These are phyloP conservation scores for Malassezia dermatis DNA, from an alignment of 1,284 basidiomycete species.

Conservation along the genomic window DNA sequence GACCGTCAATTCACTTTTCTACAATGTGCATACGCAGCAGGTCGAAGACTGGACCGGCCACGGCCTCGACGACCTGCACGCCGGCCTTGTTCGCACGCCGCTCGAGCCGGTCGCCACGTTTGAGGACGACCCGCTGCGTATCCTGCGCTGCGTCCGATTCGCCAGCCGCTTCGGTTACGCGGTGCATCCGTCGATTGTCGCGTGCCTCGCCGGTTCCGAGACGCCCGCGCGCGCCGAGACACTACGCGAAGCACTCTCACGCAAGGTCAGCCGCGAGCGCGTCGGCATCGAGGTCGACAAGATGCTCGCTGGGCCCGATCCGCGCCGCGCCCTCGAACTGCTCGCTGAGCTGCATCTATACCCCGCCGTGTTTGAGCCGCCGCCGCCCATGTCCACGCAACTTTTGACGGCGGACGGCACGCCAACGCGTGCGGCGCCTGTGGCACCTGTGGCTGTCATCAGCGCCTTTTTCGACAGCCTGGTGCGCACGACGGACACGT, in stretches of 20 bases:
- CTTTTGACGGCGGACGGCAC: not conserved
- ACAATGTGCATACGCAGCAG: conserved; percentile 77
- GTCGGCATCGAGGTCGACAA: conserved; percentile 48
- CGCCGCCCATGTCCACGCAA: conserved; percentile 8
- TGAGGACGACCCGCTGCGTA: conserved; percentile 81
- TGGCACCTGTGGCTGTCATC: conserved; percentile 10
- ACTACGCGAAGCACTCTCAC: conserved; percentile 51
- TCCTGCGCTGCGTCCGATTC: conserved; percentile 82
- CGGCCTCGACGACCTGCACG: conserved; percentile 73
- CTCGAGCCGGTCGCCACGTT: conserved; percentile 79
- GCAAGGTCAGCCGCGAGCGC: conserved; percentile 44
- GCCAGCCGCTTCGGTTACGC: conserved; percentile 76
- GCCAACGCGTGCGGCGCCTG: not conserved
- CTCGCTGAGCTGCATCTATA: conserved; percentile 33
- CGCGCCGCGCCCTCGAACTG: conserved; percentile 29
- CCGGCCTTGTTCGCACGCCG: conserved; percentile 77
- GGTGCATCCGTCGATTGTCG: conserved; percentile 61
- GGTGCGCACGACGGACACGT: conserved; percentile 12
- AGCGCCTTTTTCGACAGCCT: conserved; percentile 11
- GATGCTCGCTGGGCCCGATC: conserved; percentile 44
- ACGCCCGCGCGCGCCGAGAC: conserved; percentile 33
- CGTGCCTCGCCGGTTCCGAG: conserved; percentile 21
- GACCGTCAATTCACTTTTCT: conserved; percentile 93
- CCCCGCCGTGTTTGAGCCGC: conserved; percentile 31
- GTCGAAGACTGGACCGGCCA: conserved; percentile 82